Percentiles rank a stretch among this genome's conserved stretches.
Evolutionary conservation across 192 early-diverging fungal species (phyloP).

Genomic region (Linnemannia zychae): DNA sequence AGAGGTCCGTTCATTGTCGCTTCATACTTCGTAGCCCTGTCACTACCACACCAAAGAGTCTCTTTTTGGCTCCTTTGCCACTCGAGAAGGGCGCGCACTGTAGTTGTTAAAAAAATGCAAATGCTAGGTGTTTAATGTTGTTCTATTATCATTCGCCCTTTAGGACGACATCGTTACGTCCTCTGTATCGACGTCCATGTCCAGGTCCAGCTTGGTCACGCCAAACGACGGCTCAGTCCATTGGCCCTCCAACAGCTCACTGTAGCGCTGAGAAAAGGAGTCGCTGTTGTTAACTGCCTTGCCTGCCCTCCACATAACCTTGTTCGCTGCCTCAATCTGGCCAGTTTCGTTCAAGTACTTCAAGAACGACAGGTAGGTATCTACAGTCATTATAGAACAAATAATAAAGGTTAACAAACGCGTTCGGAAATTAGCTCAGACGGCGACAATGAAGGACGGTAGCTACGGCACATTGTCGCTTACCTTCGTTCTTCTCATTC

Average conservation of each 20-base stretch:
- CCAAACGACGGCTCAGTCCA: constrained; percentile 40
- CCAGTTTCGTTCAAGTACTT: constrained; percentile 59
- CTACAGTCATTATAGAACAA: constrained; percentile 20
- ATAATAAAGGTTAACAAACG: background rate
- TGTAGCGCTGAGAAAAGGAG: constrained; percentile 58
- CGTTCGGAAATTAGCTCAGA: background rate
- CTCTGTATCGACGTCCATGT: constrained; percentile 32
- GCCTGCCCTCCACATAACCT: constrained; percentile 70
- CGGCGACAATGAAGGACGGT: background rate
- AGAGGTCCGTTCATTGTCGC: constrained; percentile 3
- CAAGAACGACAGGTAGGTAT: constrained; percentile 59
- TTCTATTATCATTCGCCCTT: background rate
- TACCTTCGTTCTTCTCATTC: constrained; percentile 65
- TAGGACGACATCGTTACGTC: constrained; percentile 17
- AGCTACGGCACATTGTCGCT: background rate
- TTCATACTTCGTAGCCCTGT: background rate
- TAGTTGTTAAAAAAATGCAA: constrained; percentile 9
- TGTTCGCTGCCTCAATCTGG: constrained; percentile 62
- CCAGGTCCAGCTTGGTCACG: constrained; percentile 22
- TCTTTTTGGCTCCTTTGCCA: background rate
- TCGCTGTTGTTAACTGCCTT: constrained; percentile 71
- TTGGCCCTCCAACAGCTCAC: constrained; percentile 37
- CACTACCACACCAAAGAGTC: background rate
- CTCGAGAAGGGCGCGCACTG: background rate
- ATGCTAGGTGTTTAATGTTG: constrained; percentile 14